Evolutionary conservation across 768 basidiomycete genomes (phyloP).

Genomic region (Termitomyces sp.): DNA sequence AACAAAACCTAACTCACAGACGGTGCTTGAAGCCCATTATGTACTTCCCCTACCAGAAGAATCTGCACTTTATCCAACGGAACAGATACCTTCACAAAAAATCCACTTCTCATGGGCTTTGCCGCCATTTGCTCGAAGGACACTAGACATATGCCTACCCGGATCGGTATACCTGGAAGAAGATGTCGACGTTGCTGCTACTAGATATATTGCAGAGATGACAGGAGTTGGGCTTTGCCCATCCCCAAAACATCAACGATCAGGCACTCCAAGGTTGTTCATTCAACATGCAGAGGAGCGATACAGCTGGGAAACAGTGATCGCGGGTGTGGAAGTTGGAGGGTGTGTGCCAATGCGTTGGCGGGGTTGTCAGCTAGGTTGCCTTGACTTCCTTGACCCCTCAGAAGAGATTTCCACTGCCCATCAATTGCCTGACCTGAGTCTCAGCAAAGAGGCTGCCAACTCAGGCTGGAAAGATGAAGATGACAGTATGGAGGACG

Average conservation of each 20-base stretch:
- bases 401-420: conserved; percentile 7
- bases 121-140: conserved; percentile 25
- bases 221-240: conserved; percentile 43
- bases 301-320: conserved; percentile 56
- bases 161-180: conserved; percentile 29
- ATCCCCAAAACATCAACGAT: conserved; percentile 39
- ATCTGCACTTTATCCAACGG: neutral
- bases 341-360: conserved; percentile 58
- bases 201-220: conserved; percentile 19
- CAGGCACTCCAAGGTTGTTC: conserved; percentile 34
- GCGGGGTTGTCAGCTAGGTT: conserved; percentile 64
- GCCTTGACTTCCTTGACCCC: conserved; percentile 54
- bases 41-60: conserved; percentile 29
- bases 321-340: conserved; percentile 51
- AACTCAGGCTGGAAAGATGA: neutral
- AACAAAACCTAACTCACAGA: conserved; percentile 13
- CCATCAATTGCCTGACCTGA: conserved; percentile 7
- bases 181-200: conserved; percentile 17
- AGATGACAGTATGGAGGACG: conserved; percentile 1
- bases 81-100: conserved; percentile 6
- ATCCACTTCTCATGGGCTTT: conserved; percentile 17
- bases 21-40: conserved; percentile 27
- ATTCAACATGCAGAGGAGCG: conserved; percentile 57
- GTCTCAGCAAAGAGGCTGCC: neutral
- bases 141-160: conserved; percentile 34